Conservation (phyloP, 2,329 filamentous ascomycete species). For the Sclerotinia spermophila region DNA sequence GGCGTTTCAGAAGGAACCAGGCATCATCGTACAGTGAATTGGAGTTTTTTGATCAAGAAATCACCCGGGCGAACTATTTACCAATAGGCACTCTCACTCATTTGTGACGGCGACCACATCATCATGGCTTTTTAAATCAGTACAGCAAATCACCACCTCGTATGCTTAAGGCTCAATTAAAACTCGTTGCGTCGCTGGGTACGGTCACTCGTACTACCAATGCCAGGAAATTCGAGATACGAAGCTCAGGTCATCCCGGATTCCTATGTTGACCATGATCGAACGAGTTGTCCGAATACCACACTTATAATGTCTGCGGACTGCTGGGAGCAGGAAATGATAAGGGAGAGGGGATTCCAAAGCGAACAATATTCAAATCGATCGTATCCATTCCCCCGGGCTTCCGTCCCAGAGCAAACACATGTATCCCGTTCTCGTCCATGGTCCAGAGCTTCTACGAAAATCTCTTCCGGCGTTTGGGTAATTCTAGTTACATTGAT, state of each 20-base stretch:
- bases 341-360: not conserved
- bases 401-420: not conserved
- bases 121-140: slow-evolving; percentile 31
- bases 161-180: slow-evolving; percentile 25
- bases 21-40: slow-evolving; percentile 12
- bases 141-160: slow-evolving; percentile 20
- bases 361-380: not conserved
- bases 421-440: not conserved
- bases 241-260: slow-evolving; percentile 28
- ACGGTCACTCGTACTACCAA: slow-evolving; percentile 25
- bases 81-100: slow-evolving; percentile 1
- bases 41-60: not conserved
- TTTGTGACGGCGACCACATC: slow-evolving; percentile 22
- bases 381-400: not conserved
- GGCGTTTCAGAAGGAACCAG: slow-evolving; percentile 18
- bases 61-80: not conserved
- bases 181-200: slow-evolving; percentile 29
- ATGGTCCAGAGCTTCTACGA: not conserved
- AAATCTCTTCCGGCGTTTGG: slow-evolving; percentile 20
- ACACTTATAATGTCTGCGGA: slow-evolving; percentile 30
- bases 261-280: slow-evolving; percentile 28
- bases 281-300: slow-evolving; percentile 16
- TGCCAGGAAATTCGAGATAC: slow-evolving; percentile 31
- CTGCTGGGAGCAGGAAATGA: slow-evolving; percentile 22
- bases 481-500: slow-evolving; percentile 29